phyloP scores from a whole-genome alignment of 169 alveolate species.

The Eimeria falciformis region DNA sequence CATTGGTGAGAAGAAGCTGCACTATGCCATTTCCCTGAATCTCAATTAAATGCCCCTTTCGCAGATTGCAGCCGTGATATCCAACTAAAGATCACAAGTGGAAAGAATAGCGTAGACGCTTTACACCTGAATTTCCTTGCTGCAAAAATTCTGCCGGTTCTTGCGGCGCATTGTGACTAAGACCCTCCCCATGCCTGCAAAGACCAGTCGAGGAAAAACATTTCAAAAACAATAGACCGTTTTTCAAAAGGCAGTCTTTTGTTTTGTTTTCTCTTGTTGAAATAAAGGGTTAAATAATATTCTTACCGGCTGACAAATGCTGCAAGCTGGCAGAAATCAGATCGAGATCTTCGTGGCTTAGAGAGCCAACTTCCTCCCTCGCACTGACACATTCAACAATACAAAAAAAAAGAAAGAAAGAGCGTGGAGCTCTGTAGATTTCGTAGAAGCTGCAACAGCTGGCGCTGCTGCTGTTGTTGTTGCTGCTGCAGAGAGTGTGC shows the following conservation, averaged over 20 bases:
- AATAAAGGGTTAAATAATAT: too few relatives aligned
- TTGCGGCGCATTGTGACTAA: slow-evolving; percentile 12
- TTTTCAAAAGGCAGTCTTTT: background rate
- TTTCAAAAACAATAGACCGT: background rate
- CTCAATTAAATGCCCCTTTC: too few relatives aligned
- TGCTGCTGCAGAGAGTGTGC: too few relatives aligned
- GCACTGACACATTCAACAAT: background rate
- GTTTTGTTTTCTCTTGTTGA: background rate
- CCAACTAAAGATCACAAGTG: background rate
- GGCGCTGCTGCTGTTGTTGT: too few relatives aligned
- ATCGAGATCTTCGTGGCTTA: slow-evolving; percentile 17
- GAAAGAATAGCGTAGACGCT: background rate
- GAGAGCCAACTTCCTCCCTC: background rate
- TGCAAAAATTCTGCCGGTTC: background rate
- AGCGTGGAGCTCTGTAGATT: too few relatives aligned
- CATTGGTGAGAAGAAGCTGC: background rate
- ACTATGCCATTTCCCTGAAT: too few relatives aligned
- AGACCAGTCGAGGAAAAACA: background rate
- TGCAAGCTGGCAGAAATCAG: slow-evolving; percentile 14
- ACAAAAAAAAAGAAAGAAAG: background rate
- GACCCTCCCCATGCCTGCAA: slow-evolving; percentile 25
- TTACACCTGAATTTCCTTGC: background rate
- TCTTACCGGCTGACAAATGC: slow-evolving; percentile 32
- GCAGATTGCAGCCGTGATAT: slow-evolving; percentile 6
- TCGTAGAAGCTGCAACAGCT: background rate